Evolutionary conservation across 2,329 filamentous ascomycete species (phyloP).

Genomic region (Fusarium sp.): DNA sequence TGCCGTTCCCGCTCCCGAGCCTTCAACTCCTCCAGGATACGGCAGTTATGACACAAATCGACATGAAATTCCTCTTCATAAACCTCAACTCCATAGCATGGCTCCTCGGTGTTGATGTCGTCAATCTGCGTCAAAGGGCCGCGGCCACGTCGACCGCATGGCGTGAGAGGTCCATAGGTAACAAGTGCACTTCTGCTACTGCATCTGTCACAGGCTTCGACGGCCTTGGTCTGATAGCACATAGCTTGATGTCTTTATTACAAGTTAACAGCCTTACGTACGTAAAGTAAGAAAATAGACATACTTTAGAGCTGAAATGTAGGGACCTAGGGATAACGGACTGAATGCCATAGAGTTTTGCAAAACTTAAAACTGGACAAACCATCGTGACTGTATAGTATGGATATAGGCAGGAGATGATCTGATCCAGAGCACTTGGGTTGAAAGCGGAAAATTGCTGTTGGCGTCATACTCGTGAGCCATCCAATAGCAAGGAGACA

Average conservation of each 20-base stretch:
- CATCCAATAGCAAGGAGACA: background rate
- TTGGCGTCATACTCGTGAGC: background rate
- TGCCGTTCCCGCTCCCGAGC: background rate
- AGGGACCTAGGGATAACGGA: no score
- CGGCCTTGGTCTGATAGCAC: background rate
- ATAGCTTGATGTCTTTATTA: background rate
- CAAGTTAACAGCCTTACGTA: background rate
- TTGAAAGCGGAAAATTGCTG: background rate
- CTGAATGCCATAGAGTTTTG: no score
- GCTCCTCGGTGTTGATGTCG: background rate
- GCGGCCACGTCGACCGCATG: background rate
- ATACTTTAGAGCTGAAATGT: background rate
- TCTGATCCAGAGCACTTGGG: background rate
- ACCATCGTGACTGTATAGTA: no score
- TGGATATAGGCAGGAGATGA: background rate
- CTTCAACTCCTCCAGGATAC: background rate
- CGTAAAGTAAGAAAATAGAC: background rate
- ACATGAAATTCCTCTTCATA: background rate
- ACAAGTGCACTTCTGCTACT: accelerated
- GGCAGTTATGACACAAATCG: background rate
- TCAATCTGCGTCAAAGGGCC: background rate
- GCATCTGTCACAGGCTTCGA: background rate
- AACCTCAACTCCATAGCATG: background rate
- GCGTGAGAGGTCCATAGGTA: background rate
- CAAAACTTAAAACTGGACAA: no score